Conservation (phyloP, 768 basidiomycete genomes). For the Calvatia gigantea region DNA sequence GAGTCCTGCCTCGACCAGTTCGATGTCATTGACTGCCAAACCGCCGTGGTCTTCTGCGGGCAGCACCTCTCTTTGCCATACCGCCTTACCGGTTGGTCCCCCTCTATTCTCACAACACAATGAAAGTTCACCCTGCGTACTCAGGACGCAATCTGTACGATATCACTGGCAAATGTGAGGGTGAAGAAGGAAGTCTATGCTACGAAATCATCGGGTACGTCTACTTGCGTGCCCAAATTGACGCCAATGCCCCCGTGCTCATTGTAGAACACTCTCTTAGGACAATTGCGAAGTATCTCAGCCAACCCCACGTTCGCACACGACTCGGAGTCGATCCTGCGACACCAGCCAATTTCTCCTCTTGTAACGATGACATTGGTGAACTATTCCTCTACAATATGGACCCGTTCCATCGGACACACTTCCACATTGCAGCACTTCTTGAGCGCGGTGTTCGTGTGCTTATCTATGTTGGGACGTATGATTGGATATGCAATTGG, state of each 20-base stretch:
- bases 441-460: conserved; percentile 72
- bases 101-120: neutral
- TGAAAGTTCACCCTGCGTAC: neutral
- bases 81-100: conserved; percentile 34
- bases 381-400: conserved; percentile 41
- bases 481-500: conserved; percentile 79
- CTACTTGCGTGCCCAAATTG: too few species aligned
- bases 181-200: conserved; percentile 47
- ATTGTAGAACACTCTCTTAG: too few species aligned
- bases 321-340: conserved; percentile 61
- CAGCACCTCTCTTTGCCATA: conserved; percentile 41
- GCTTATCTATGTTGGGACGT: conserved; percentile 67
- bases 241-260: too few species aligned
- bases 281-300: conserved; percentile 58
- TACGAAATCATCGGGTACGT: conserved; percentile 47
- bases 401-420: conserved; percentile 43
- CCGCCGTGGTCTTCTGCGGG: conserved; percentile 61
- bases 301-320: conserved; percentile 47
- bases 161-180: conserved; percentile 58
- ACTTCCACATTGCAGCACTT: conserved; percentile 59
- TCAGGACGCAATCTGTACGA: conserved; percentile 62
- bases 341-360: conserved; percentile 29
- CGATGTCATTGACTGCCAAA: conserved; percentile 62
- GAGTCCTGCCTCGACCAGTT: conserved; percentile 57
- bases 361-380: conserved; percentile 36